phyloP scores from a whole-genome alignment of 495 filamentous ascomycete genomes.

The Podospora bellae-mahoneyi region DNA sequence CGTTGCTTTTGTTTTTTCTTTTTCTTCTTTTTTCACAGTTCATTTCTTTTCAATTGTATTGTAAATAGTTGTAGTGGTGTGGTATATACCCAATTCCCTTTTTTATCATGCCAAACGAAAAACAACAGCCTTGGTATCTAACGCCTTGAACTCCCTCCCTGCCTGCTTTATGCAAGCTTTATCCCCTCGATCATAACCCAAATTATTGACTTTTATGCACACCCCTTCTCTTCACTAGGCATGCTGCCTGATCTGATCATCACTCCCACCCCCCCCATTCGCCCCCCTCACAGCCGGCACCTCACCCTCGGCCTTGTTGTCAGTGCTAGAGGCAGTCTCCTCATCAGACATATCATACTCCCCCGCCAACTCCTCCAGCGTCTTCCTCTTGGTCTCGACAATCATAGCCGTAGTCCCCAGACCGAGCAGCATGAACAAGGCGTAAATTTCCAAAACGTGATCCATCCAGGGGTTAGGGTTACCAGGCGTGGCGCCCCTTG shows the following conservation, averaged over 20 bases:
- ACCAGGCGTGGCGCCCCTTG: slow-evolving; percentile 37
- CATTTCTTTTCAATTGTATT: neutral
- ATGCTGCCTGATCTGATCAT: neutral
- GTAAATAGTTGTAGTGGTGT: neutral
- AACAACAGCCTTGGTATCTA: neutral
- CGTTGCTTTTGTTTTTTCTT: neutral
- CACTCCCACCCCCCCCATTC: neutral
- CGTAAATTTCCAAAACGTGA: slow-evolving; percentile 77
- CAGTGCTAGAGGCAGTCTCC: neutral
- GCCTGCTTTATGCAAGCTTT: neutral
- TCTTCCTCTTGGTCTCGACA: slow-evolving; percentile 73
- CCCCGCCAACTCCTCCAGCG: slow-evolving; percentile 56
- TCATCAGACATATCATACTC: slow-evolving; percentile 36
- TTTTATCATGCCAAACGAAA: neutral
- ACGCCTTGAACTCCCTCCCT: neutral
- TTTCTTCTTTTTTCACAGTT: neutral
- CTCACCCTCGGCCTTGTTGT: neutral
- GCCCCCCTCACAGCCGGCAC: neutral
- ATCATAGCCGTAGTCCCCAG: slow-evolving; percentile 63
- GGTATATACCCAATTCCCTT: neutral
- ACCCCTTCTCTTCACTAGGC: neutral
- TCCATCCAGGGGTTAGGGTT: slow-evolving; percentile 65
- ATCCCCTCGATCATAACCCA: neutral
- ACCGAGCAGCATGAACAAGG: slow-evolving; percentile 75
- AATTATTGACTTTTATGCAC: neutral